These are phyloP conservation scores for Millerozyma miso DNA, from an alignment of 805 yeast genomes.

Conservation along the genomic window DNA sequence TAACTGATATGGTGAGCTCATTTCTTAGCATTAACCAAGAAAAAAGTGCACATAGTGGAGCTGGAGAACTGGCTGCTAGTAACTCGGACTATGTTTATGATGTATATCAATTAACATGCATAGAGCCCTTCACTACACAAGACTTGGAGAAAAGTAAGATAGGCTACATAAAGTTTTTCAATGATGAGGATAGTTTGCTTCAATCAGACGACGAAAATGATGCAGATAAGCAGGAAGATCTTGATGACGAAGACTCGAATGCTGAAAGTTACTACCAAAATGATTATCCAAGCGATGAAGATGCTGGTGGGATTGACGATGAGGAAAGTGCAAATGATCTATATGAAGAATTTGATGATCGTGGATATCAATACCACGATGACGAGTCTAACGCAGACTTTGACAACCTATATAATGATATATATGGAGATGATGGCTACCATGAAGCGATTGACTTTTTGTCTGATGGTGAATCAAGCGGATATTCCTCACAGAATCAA, in stretches of 20 bases:
- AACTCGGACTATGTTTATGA: constrained; percentile 84
- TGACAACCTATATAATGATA: constrained; percentile 3
- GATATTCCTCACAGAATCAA: constrained; percentile 8
- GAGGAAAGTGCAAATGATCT: constrained; percentile 2
- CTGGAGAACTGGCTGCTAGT: not conserved
- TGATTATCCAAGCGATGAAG: constrained; percentile 95
- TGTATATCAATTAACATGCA: constrained; percentile 49
- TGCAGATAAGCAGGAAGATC: constrained; percentile 18
- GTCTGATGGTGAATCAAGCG: constrained; percentile 3
- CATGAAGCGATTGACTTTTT: constrained; percentile 2
- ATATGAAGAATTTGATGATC: not conserved
- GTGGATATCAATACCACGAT: not conserved
- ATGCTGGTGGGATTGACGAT: constrained; percentile 38
- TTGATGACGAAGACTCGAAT: constrained; percentile 81
- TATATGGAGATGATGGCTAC: not conserved
- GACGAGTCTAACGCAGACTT: constrained; percentile 1
- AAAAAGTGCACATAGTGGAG: not conserved
- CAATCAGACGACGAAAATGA: constrained; percentile 35
- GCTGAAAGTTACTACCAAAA: constrained; percentile 90
- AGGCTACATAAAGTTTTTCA: constrained; percentile 53
- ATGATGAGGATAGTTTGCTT: constrained; percentile 47
- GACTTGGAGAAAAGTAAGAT: constrained; percentile 45
- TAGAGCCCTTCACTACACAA: constrained; percentile 40
- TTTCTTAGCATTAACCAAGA: constrained; percentile 39
- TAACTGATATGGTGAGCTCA: constrained; percentile 70